Percentiles rank a stretch among this genome's conserved stretches.
Conservation (phyloP, 805 yeast genomes). For the Metschnikowia gelsemii region DNA sequence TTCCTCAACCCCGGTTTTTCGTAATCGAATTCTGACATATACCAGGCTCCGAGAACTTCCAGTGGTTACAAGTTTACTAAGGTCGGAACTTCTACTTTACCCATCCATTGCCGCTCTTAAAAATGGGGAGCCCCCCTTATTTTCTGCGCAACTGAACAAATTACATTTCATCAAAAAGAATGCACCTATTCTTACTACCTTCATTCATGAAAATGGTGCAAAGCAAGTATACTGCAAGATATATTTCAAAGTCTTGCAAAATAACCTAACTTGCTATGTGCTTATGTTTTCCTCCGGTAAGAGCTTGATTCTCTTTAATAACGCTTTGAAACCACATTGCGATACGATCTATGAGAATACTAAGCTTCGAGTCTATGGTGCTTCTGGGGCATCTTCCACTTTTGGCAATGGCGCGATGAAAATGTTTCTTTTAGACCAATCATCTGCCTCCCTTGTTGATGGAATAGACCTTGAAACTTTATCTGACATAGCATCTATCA, state of each 20-base stretch:
- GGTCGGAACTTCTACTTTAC: conserved; percentile 16
- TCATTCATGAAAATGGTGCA: conserved; percentile 14
- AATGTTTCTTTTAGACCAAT: conserved; percentile 22
- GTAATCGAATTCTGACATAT: conserved; percentile 14
- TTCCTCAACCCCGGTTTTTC: conserved; percentile 14
- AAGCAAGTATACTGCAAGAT: conserved; percentile 30
- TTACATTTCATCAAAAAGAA: conserved; percentile 26
- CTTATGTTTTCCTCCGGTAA: conserved; percentile 24
- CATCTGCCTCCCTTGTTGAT: conserved; percentile 24
- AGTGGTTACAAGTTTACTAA: conserved; percentile 15
- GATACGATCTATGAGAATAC: conserved; percentile 30
- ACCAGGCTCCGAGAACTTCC: conserved; percentile 19
- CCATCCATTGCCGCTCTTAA: conserved; percentile 13
- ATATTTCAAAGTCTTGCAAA: conserved; percentile 29
- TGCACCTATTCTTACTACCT: conserved; percentile 30
- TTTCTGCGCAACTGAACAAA: conserved; percentile 18
- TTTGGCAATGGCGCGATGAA: conserved; percentile 34
- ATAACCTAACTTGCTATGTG: conserved; percentile 31
- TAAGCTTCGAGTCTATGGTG: conserved; percentile 32
- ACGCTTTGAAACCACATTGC: conserved; percentile 31
- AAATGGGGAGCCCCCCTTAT: conserved; percentile 12
- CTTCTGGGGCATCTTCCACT: conserved; percentile 35
- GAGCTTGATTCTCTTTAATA: conserved; percentile 26
- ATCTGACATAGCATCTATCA: conserved; percentile 5
- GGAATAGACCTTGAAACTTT: conserved; percentile 18